Base-by-base conservation (phyloP, 148 eudicot genomes). In the Nyssa sinensis region DNA sequence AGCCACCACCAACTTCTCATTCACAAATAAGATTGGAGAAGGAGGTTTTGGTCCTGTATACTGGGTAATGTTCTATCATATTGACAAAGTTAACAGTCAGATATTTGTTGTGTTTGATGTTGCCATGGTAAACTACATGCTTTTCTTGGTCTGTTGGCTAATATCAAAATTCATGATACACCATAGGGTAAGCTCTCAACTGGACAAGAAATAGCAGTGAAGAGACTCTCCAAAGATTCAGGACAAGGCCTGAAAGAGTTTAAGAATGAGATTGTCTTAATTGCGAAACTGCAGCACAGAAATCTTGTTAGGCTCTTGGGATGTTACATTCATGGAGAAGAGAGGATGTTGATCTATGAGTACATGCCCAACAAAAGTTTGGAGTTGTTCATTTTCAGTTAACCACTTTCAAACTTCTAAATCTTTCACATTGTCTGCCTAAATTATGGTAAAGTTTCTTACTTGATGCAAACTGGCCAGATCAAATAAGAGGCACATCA, bases 1-100 rank as follows among this genome's bases (percentile, higher is more conserved):
- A n/a, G 72, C 67, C 35, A 76, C 79, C 10, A 17, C 69, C 37
- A 37, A 49, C 57, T 76, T 76, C 55, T 76, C 79, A 16, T 61
- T 61, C 13, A 41, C 66, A 27, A 62, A 69, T 31, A 66, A 66
- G 70, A 66, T 66, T 39, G 70, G 70, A 25, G 55, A 66, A 41
- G 70, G 70, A 39, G 70, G 70, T 27, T 66, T 66, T 41, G 70
- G 70, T 37, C 70, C 53, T 11, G 70, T 66, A 39, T 66, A 66
- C 55, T 3, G 32, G 53, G 70, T 66, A 64, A 33, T 64, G 32
- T 64, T 35, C 68, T 14, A 11, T 13, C 8, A 24, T 3, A 23
- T 66, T 19, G 5, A 41, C 55, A 19, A 17, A 41, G 21, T 13
- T 37, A 35, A 11, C 70, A 41, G 24, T 25, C 2, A 66, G 25